phyloP scores from a whole-genome alignment of 139 green algal species.

The Micractinium conductrix region DNA sequence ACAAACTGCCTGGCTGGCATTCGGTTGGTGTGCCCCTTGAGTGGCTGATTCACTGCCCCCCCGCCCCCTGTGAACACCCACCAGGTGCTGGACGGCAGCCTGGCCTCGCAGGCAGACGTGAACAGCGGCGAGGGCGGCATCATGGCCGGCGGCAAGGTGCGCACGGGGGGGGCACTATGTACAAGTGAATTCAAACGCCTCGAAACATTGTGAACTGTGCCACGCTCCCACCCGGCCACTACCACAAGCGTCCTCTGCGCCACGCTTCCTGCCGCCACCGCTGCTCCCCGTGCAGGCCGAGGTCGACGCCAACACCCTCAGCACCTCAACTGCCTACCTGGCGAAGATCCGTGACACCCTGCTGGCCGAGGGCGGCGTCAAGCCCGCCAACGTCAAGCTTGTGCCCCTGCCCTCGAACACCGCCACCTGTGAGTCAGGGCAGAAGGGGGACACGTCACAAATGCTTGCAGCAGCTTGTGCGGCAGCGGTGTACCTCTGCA shows the following conservation, averaged over 20 bases:
- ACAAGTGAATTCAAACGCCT: too few species aligned
- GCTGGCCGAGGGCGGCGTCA: slow-evolving; percentile 5
- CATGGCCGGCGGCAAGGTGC: neutral
- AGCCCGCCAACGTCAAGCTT: neutral
- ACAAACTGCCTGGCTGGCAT: too few species aligned
- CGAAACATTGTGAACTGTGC: too few species aligned
- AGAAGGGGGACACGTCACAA: too few species aligned
- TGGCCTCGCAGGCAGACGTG: neutral
- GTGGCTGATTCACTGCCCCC: neutral
- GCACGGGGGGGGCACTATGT: too few species aligned
- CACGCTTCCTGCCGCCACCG: neutral
- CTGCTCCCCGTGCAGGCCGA: neutral
- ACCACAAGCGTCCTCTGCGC: neutral
- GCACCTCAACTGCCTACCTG: neutral
- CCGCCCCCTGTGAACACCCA: neutral
- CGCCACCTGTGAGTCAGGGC: neutral
- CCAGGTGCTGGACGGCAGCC: slow-evolving; percentile 7
- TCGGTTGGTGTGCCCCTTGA: too few species aligned
- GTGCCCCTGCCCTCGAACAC: slow-evolving; percentile 20
- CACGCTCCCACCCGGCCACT: too few species aligned
- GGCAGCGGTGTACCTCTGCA: too few species aligned
- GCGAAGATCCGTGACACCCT: slow-evolving; percentile 6
- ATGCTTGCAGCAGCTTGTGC: too few species aligned
- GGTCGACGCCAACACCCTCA: neutral
- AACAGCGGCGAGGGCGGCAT: slow-evolving; percentile 16